These are phyloP conservation scores for Rhodomyrtus psidioides DNA, from an alignment of 441 rosid genomes.

Conservation along the genomic window DNA sequence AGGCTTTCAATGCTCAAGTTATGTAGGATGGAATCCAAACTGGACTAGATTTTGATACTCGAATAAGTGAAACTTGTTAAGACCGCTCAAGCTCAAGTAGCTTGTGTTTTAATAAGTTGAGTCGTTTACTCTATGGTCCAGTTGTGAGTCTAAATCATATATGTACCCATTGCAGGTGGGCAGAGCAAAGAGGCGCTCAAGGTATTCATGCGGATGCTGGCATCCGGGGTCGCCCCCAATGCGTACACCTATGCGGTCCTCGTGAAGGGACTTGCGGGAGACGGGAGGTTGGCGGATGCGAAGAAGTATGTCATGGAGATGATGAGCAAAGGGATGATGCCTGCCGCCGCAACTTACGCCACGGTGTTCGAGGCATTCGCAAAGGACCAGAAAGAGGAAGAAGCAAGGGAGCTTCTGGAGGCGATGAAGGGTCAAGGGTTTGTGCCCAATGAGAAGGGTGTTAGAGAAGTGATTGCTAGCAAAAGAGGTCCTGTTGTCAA, in stretches of 20 bases:
- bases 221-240: slow-evolving; percentile 54
- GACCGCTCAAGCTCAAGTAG: not conserved
- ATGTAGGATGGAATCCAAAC: not conserved
- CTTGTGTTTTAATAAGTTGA: not conserved
- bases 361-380: slow-evolving; percentile 51
- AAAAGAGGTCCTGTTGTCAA: slow-evolving; percentile 33
- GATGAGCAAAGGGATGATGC: slow-evolving; percentile 50
- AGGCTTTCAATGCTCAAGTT: not conserved
- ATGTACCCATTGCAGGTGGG: not conserved
- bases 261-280: slow-evolving; percentile 49
- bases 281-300: slow-evolving; percentile 23
- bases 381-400: slow-evolving; percentile 33
- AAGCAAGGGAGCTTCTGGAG: slow-evolving; percentile 27
- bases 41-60: not conserved
- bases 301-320: slow-evolving; percentile 53
- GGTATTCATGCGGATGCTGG: slow-evolving; percentile 56
- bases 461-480: slow-evolving; percentile 25
- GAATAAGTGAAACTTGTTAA: not conserved
- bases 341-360: slow-evolving; percentile 36
- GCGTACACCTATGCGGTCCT: slow-evolving; percentile 60
- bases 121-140: not conserved
- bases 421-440: slow-evolving; percentile 45
- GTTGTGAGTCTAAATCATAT: not conserved
- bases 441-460: slow-evolving; percentile 37
- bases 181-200: slow-evolving; percentile 50